These are phyloP conservation scores for Udeniomyces megalosporus DNA, from an alignment of 768 basidiomycete genomes.

Conservation along the genomic window DNA sequence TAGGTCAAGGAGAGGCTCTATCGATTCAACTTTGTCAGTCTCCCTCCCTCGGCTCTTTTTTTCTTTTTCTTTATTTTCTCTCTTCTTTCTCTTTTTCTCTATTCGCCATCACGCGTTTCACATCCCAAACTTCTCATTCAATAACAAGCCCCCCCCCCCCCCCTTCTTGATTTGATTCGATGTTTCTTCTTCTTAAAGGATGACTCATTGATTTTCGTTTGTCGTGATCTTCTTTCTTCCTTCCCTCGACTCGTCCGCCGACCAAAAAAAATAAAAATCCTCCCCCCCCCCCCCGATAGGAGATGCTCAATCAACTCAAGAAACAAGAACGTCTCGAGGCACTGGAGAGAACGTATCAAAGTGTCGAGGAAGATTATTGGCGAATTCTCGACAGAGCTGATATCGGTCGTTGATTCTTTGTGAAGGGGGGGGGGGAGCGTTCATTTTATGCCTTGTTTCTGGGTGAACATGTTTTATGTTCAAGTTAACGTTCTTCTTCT, in stretches of 20 bases:
- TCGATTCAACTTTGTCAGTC: slow-evolving; percentile 79
- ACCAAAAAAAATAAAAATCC: too few species aligned
- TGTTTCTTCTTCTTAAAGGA: background rate
- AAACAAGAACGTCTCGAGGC: slow-evolving; percentile 73
- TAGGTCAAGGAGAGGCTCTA: slow-evolving; percentile 82
- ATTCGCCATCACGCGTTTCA: too few species aligned
- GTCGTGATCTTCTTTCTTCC: too few species aligned
- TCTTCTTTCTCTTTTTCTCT: too few species aligned
- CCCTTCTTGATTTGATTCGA: too few species aligned
- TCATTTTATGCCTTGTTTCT: too few species aligned
- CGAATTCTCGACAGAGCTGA: slow-evolving; percentile 43
- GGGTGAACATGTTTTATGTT: too few species aligned
- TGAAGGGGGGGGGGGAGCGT: too few species aligned
- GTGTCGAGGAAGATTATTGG: slow-evolving; percentile 66
- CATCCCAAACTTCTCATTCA: background rate
- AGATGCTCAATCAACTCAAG: slow-evolving; percentile 72
- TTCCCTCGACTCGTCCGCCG: background rate
- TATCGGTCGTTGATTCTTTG: background rate
- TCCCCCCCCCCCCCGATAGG: slow-evolving; percentile 35
- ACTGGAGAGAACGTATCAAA: slow-evolving; percentile 81
- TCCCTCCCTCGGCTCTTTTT: too few species aligned
- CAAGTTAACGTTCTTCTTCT: too few species aligned
- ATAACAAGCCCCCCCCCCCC: too few species aligned
- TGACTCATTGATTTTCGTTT: background rate
- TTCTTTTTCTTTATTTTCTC: too few species aligned